Conservation (phyloP, 2,329 filamentous ascomycete genomes). For the Elsinoe fawcettii region DNA sequence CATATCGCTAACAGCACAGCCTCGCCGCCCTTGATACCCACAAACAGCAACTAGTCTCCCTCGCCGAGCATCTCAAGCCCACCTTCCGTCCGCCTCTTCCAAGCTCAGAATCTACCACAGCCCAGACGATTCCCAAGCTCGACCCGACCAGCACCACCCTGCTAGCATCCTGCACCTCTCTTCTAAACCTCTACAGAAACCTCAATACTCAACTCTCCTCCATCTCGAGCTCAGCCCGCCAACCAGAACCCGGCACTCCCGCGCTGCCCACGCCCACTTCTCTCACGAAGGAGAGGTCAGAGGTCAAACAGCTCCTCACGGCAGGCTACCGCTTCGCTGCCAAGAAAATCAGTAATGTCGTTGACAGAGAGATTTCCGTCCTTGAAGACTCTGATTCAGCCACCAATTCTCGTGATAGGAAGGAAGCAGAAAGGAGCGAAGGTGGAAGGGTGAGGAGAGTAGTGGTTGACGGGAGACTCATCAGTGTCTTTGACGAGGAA, state of each 20-base stretch:
- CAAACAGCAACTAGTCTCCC: not conserved
- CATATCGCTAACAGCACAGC: too few relatives aligned
- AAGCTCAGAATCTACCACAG: not conserved
- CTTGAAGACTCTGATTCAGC: not conserved
- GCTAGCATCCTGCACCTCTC: not conserved
- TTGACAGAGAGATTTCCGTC: not conserved
- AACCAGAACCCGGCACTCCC: not conserved
- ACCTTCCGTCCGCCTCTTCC: not conserved
- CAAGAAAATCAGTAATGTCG: not conserved
- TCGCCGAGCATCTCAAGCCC: not conserved
- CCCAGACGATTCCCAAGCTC: not conserved
- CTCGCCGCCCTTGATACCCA: not conserved
- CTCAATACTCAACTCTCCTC: not conserved
- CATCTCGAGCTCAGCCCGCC: not conserved
- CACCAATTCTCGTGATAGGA: not conserved
- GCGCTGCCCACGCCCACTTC: not conserved
- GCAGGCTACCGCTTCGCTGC: not conserved
- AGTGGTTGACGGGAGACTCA: not conserved
- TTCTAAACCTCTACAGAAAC: not conserved
- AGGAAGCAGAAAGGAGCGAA: too few relatives aligned
- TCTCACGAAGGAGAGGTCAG: not conserved
- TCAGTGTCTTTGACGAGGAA: not conserved
- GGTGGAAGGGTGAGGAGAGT: not conserved
- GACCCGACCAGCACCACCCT: not conserved
- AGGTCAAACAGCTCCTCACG: not conserved